Evolutionary conservation across 768 basidiomycete genomes (phyloP), one percentile per base, ranked within the genome.

Genomic region (Serendipita indica): DNA sequence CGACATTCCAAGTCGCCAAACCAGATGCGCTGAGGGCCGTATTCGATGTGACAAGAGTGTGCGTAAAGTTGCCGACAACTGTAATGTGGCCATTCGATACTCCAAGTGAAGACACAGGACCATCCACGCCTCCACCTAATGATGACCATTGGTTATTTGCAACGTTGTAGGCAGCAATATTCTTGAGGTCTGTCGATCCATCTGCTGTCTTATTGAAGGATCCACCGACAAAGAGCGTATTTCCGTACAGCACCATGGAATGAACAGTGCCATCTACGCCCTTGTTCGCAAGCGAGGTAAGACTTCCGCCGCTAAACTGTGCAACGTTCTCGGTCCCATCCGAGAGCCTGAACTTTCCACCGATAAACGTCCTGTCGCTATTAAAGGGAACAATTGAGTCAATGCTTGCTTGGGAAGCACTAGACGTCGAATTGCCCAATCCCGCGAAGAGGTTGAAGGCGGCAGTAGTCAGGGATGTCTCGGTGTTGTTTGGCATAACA

Each of bases 181-280:
- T 77, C 41, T 69, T 69, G 33, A 90, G 71, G 33, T 69, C 72
- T 58, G 78, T 77, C 0, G 82, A 79, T 14, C 75, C 71, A 3
- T 75, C 72, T 1, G 69, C 68, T 0, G 89, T 86, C 62, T 86
- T 83, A 0, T 75, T 77, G 73, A 99, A 99, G 0, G 81, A 73
- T 0, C 96, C 96, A n/a, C 90, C 94, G 37, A 93, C 81, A 67
- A 78, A 96, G 10, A 98, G 69, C 18, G 73, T 73, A 64, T 86
- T 76, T 10, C 79, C 81, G 58, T 75, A 71, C 32, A 85, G 65
- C n/a, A 77, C 72, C 37, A 93, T 67, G 0, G 88, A 77, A 6
- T 77, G 74, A 6, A 98, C 89, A 6, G 76, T 69, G 2, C 88
- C 93, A 66, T 93, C 82, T 58, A 98, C 74, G 7, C 96, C 96